Evolutionary conservation across 306 rosid genomes (phyloP), one percentile per base, ranked within the genome.

Genomic region (Glycine latifolia): DNA sequence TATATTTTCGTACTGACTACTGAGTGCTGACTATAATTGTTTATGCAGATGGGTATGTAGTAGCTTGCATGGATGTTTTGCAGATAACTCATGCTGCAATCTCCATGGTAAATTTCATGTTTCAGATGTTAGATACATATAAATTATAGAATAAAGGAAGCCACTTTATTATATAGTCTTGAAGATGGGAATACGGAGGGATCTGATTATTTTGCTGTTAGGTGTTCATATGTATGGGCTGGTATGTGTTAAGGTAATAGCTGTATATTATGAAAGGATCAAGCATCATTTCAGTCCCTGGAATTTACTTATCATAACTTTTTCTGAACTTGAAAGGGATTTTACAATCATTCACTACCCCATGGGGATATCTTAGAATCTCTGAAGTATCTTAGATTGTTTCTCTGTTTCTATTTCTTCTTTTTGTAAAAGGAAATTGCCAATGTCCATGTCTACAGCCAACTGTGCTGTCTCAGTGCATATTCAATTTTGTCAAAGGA

Each of bases 11-110:
- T 39, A 39, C 44, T 26, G 31, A 26, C 31, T 26, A 26, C 31
- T 43, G 47, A 43, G 59, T 63, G 78, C 78, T 75, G 83, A 79
- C 50, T 62, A 2, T 26, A 11, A 67, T 81, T 71, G 78, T 43
- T 78, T 59, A 58, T 86, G 85, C 97, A 91, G 99, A 90, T 85
- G 98, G 97, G 76, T 33, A 37, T 82, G 80, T 91, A 65, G 85
- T 89, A 73, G 91, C 97, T 79, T 95, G 99, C 75, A 74, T 95
- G 81, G 99, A 95, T 84, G 99, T 95, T 78, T 91, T 95, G 78
- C 99, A 91, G 86, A 88, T 95, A 87, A 90, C 92, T 49, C 97
- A 93, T 60, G 98, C 98, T 1, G 98, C 97, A 76, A 89, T 95
- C 77, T 92, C 99, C 52, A 79, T 89, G 98, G 99, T 95, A 91